Base-by-base conservation (phyloP, 2,329 filamentous ascomycete species). In the Plenodomus lindquistii region DNA sequence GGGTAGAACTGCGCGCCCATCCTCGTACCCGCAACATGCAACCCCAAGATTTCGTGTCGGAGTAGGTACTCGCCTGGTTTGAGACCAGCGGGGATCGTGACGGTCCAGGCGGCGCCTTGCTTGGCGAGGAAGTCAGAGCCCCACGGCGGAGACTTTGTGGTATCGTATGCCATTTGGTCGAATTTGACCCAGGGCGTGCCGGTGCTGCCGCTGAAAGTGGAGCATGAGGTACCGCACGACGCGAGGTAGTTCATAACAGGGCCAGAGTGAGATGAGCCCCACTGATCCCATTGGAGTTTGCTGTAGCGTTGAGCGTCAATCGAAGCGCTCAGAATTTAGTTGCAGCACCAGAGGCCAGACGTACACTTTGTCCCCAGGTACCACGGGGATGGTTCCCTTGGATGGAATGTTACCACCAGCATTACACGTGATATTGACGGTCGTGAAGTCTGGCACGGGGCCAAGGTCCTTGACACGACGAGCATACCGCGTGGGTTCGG, bases 131-230 rank as follows among this genome's bases (percentile, higher is more conserved):
- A 59, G 40, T 73, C 65, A 4, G 70, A 71, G 8, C 66, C 71
- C 72, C 71, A 74, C 0, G 66, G 58, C 9, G 67, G 63, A 3
- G 54, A 46, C 7, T 65, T 52, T 38, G 67, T 67, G 10, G 43
- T 51, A 27, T 60, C 55, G 56, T 71, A 73, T 3, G 56, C 61
- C 31, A 70, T 60, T 38, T 73, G 67, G 10, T 73, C 67, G 37
- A 73, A 72, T 55, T 73, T 74, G 46, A 73, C 67, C 72, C 71
- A 73, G 10, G 69, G 60, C 7, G 58, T 59, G 38, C 67, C 69
- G 1, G 59, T 60, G 50, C 67, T 61, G 20, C 69, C 69, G 44
- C 67, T 69, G 62, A 72, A 72, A 27, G 49, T 58, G 7, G 54
- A 52, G 52, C 69, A 71, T 48, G 65, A 54, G 13, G 56, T 54